Percentiles rank a stretch among this genome's conserved stretches.
Conservation (phyloP, 176 grass and related monocot species). For the Oryza longistaminata region DNA sequence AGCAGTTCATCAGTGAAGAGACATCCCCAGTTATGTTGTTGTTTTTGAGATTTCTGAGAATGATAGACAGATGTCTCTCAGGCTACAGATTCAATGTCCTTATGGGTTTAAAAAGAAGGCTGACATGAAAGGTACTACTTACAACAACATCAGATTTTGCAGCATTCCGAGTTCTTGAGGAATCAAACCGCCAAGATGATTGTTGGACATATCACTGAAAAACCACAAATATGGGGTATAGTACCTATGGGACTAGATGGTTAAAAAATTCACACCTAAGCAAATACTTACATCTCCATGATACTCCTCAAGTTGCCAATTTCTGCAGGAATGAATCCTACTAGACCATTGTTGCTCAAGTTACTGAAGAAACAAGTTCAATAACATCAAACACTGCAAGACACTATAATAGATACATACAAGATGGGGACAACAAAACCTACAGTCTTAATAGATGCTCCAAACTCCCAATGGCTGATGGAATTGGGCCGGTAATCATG, state of each 20-base stretch:
- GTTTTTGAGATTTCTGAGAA: constrained; percentile 70
- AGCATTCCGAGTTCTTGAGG: constrained; percentile 81
- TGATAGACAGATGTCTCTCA: constrained; percentile 14
- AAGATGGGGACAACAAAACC: constrained; percentile 21
- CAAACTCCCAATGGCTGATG: constrained; percentile 76
- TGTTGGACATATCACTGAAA: constrained; percentile 70
- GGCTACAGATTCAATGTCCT: background rate
- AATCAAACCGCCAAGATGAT: constrained; percentile 65
- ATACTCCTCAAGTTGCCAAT: constrained; percentile 97
- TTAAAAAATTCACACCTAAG: background rate
- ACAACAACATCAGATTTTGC: constrained; percentile 86
- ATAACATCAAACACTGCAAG: constrained; percentile 20
- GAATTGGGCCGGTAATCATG: constrained; percentile 77
- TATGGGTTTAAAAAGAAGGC: background rate
- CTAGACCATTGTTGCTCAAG: constrained; percentile 83
- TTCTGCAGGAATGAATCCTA: constrained; percentile 77
- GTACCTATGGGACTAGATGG: background rate
- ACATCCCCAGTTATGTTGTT: constrained; percentile 93
- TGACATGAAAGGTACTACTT: constrained; percentile 40
- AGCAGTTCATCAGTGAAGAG: constrained; percentile 76
- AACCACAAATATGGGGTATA: constrained; percentile 13
- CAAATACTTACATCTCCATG: constrained; percentile 78
- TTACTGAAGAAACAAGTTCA: constrained; percentile 57
- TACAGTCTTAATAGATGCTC: constrained; percentile 94
- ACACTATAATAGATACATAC: background rate